phyloP scores from a whole-genome alignment of 345 rosid species.

The Lagerstroemia speciosa region DNA sequence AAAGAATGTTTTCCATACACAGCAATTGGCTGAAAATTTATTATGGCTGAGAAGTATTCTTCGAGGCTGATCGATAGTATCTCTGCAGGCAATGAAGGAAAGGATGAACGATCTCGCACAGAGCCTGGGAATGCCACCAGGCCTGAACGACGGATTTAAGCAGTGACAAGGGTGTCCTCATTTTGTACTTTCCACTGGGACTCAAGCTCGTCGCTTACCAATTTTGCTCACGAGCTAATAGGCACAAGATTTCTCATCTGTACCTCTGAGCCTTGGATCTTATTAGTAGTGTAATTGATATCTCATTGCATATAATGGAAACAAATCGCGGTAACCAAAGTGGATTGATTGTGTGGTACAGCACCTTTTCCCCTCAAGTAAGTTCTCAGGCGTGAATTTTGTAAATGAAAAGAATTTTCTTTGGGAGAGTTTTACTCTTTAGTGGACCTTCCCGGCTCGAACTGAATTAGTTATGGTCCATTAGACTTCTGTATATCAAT shows the following conservation, averaged over 20 bases:
- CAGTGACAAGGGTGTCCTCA: conserved; percentile 13
- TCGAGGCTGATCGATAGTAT: neutral
- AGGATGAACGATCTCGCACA: conserved; percentile 87
- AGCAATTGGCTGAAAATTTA: neutral
- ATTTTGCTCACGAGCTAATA: conserved; percentile 7
- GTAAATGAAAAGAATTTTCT: too few species aligned
- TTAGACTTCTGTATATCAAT: too few species aligned
- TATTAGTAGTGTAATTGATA: neutral
- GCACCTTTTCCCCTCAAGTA: too few species aligned
- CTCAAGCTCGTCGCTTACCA: neutral
- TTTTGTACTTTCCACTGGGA: neutral
- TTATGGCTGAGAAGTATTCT: too few species aligned
- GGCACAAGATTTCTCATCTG: neutral
- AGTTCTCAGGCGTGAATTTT: too few species aligned
- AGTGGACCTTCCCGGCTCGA: too few species aligned
- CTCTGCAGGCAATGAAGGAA: conserved; percentile 74
- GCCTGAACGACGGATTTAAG: conserved; percentile 52
- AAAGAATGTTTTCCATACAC: too few species aligned
- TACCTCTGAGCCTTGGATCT: neutral
- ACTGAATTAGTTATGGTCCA: too few species aligned
- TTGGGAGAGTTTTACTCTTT: too few species aligned
- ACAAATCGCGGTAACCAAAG: too few species aligned
- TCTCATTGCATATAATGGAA: too few species aligned
- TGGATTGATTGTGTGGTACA: too few species aligned
- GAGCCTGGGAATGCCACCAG: conserved; percentile 90